Base-by-base conservation (phyloP, 1,284 basidiomycete species). In the Kwoniella shivajii region DNA sequence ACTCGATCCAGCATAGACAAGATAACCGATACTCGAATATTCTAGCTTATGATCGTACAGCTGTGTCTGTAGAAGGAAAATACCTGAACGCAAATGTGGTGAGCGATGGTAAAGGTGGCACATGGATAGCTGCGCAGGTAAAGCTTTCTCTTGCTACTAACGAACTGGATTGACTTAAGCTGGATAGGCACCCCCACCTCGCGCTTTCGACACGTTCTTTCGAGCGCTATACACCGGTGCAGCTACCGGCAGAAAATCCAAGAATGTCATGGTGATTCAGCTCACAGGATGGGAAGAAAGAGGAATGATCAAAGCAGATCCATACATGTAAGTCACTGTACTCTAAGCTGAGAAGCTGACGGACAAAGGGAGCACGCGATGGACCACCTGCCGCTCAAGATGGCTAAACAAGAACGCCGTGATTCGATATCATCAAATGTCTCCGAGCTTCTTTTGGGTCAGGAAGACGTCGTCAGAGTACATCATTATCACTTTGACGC, bases 81-180 rank as follows among this genome's bases (percentile, higher is more conserved):
- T 76, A 75, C 47, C 50, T 77, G 22, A 77, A 77, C 49, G 75
- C 75, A 3, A 77, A 71, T 57, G 67, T 74, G 18, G 67, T 77
- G 4, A 48, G 38, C 14, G 69, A 71, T 54, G 52, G 50, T 13
- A 55, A 52, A 7, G 66, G 66, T 13, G 51, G 57, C 16, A 66
- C 64, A 69, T 77, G 73, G 73, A 65, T 77, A 16, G 73, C 73
- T 9, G 62, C 70, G 29, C 75, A 77, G 64, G 74, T 76, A 38
- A 13, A 29, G 6, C 20, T 34, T 37, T 31, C 4, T 9, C 11
- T 24, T 20, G 29, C 20, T n/a, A n/a, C n/a, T n/a, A n/a, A n/a
- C n/a, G n/a, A n/a, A 22, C 11, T 30, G 11, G 52, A 34, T 33
- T 20, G 13, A 24, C 16, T 44, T 7, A 42, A 6, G 4, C 18